Evolutionary conservation across 2,329 filamentous ascomycete species (phyloP).

Genomic region (Ceratocystis huliohia): DNA sequence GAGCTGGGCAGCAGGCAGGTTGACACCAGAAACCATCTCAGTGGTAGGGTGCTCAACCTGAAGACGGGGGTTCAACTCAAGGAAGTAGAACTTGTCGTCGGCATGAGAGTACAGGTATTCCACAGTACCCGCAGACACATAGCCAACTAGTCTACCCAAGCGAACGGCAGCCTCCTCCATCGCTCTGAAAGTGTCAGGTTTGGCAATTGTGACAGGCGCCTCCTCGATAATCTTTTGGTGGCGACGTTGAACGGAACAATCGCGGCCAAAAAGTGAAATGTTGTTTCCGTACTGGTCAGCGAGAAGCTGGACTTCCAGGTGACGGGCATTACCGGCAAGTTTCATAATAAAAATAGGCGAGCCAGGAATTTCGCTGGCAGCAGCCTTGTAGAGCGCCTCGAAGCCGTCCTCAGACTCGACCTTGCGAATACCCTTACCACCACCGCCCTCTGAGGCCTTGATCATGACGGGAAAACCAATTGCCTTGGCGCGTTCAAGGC

Average conservation of each 20-base stretch:
- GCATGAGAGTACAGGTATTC: conserved; percentile 97
- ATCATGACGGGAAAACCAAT: conserved; percentile 99
- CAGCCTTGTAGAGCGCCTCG: conserved; percentile 78
- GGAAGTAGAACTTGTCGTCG: conserved; percentile 98
- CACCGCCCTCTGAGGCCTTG: conserved; percentile 98
- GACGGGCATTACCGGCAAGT: conserved; percentile 86
- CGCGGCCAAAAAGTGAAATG: conserved; percentile 95
- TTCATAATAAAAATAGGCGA: conserved; percentile 99
- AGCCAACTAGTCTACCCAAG: conserved; percentile 84
- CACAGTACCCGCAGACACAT: conserved; percentile 96
- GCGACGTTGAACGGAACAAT: conserved; percentile 94
- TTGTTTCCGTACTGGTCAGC: conserved; percentile 99
- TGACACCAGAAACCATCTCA: conserved; percentile 98
- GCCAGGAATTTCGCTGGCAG: conserved; percentile 91
- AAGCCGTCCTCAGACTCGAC: conserved; percentile 78
- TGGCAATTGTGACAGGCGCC: conserved; percentile 92
- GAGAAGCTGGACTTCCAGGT: conserved; percentile 92
- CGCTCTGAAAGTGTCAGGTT: conserved; percentile 72
- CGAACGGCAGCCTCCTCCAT: conserved; percentile 97
- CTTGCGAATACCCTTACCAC: conserved; percentile 98
- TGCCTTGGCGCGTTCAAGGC: conserved; percentile 68
- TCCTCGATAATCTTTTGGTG: conserved; percentile 99
- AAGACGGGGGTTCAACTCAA: conserved; percentile 95
- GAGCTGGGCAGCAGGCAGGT: conserved; percentile 90
- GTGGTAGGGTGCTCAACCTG: conserved; percentile 99